Conservation (phyloP, 495 filamentous ascomycete species). For the Xylaria intraflava region DNA sequence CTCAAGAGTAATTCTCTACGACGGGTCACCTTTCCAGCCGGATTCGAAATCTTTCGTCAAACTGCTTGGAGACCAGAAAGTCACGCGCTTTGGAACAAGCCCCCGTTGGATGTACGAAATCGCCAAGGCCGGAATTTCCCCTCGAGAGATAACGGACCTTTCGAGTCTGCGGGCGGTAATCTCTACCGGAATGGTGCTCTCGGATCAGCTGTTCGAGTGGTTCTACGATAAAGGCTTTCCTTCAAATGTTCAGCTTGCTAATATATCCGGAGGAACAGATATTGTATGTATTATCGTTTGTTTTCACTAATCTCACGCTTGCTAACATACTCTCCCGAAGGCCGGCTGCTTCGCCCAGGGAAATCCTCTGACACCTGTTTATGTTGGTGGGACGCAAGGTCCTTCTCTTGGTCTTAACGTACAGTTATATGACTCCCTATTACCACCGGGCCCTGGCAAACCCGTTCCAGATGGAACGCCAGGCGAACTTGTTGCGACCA, state of each 20-base stretch:
- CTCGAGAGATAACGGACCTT: constrained; percentile 56
- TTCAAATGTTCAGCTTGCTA: constrained; percentile 52
- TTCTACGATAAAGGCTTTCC: constrained; percentile 79
- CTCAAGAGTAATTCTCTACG: constrained; percentile 58
- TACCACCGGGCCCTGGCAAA: constrained; percentile 45
- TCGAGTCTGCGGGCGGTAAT: constrained; percentile 52
- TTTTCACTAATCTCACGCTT: not conserved
- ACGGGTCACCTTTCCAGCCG: constrained; percentile 70
- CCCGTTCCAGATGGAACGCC: constrained; percentile 54
- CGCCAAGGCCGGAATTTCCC: constrained; percentile 50
- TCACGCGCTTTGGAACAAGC: constrained; percentile 59
- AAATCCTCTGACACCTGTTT: constrained; percentile 64
- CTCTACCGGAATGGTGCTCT: constrained; percentile 73
- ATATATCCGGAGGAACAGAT: constrained; percentile 76
- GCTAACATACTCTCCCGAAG: constrained; percentile 15
- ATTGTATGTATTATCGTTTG: constrained; percentile 37
- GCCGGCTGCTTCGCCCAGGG: constrained; percentile 61
- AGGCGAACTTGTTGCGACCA: constrained; percentile 65
- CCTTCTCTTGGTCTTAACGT: constrained; percentile 57
- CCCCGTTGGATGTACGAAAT: constrained; percentile 70
- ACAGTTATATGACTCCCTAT: constrained; percentile 60
- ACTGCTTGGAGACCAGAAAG: constrained; percentile 53
- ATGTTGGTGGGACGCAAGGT: constrained; percentile 64
- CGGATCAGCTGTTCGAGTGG: constrained; percentile 68
- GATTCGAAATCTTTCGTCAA: constrained; percentile 52